phyloP scores from a whole-genome alignment of 345 rosid species.

The Rhodamnia argentea region DNA sequence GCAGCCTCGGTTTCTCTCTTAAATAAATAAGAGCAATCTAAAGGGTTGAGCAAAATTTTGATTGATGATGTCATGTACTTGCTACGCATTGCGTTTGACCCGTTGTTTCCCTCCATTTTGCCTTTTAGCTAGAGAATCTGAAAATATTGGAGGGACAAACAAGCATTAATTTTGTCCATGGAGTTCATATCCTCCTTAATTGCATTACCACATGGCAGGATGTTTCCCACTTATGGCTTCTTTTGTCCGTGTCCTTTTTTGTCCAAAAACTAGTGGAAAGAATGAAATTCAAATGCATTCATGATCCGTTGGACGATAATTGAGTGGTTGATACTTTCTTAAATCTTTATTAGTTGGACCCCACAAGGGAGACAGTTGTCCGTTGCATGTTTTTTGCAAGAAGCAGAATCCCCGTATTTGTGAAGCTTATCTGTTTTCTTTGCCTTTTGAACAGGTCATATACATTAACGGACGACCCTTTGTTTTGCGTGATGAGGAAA shows the following conservation, averaged over 20 bases:
- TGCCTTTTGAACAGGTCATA: slow-evolving; percentile 39
- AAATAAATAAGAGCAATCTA: background rate
- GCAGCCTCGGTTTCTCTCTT: background rate
- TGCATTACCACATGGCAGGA: background rate
- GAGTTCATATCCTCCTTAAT: background rate
- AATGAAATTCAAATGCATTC: background rate
- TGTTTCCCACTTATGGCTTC: background rate
- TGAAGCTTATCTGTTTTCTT: background rate
- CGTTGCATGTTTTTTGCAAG: background rate
- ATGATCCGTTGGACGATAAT: background rate
- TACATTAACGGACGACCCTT: slow-evolving; percentile 92
- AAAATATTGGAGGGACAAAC: background rate
- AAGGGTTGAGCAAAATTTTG: background rate
- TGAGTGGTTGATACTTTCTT: background rate
- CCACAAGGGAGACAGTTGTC: background rate
- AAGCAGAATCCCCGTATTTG: background rate
- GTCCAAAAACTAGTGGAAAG: background rate
- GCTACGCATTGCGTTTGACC: background rate
- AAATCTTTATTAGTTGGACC: background rate
- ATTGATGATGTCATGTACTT: background rate
- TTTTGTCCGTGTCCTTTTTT: background rate
- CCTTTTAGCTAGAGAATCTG: background rate
- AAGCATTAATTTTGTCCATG: background rate
- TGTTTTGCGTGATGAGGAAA: slow-evolving; percentile 93
- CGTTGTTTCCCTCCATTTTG: background rate